Evolutionary conservation across 495 filamentous ascomycete genomes (phyloP), one percentile per base, ranked within the genome.

Genomic region (Daldinia bambusicola): DNA sequence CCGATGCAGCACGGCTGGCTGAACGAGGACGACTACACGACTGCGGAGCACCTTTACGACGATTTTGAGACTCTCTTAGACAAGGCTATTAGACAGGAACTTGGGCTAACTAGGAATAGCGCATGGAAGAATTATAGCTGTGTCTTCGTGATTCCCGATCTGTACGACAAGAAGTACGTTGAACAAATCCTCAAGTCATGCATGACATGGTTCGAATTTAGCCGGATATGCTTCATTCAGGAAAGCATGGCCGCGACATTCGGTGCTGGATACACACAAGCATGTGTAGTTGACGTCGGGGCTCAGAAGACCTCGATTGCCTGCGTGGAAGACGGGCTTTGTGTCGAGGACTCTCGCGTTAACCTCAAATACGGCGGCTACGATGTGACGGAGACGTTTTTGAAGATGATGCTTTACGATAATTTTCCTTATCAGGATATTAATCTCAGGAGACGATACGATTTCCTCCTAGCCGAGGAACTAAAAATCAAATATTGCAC

Each of bases 271-370:
- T 97, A 93, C 73, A 93, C 93, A 5, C 92, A 88, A 45, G 92
- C 92, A 16, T 98, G 96, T 75, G 93, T 99, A 62, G 94, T 99
- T 5, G 95, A 99, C 77, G 91, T 98, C 45, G 95, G 95, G 16
- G 96, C 95, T 2, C 94, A 98, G 80, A 99, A 99, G 84, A 98
- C 95, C 3, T 97, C 96, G 1, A 93, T 99, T 40, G 94, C 93
- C 72, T 99, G 95, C 74, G 96, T 98, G 31, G 95, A 99, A 75
- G 95, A 99, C 77, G 95, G 95, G 12, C 91, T 99, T 84, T 94
- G 91, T 77, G 83, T 97, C 32, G 94, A 97, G 68, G 94, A 97
- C 70, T 98, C 95, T 5, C 78, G 87, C 32, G 84, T 99, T 68
- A 99, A 98, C 75, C 83, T 98, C 55, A 98, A 98, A 79, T 97